phyloP scores from a whole-genome alignment of 306 rosid genomes.

The Crotalaria pallida region DNA sequence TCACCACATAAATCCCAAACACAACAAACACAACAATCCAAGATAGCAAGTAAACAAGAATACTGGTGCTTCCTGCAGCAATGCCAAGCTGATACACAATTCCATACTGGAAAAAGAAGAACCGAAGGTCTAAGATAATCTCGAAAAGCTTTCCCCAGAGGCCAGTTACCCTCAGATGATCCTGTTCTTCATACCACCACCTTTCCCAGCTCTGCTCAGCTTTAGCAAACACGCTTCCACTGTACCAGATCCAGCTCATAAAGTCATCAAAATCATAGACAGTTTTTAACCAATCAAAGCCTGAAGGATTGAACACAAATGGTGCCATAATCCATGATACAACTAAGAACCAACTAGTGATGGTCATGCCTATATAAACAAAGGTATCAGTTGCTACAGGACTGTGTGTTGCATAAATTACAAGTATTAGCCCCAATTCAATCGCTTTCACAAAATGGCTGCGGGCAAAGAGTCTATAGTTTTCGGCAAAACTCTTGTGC shows the following conservation, averaged over 20 bases:
- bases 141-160: conserved; percentile 46
- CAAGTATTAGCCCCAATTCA: conserved; percentile 42
- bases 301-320: conserved; percentile 49
- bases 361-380: conserved; percentile 42
- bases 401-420: conserved; percentile 41
- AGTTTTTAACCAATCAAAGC: conserved; percentile 52
- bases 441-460: conserved; percentile 53
- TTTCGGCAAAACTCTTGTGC: conserved; percentile 46
- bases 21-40: conserved; percentile 37
- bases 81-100: conserved; percentile 50
- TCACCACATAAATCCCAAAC: conserved; percentile 28
- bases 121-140: conserved; percentile 43
- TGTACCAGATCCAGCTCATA: conserved; percentile 48
- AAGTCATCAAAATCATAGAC: conserved; percentile 48
- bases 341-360: conserved; percentile 47
- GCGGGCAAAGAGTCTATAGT: conserved; percentile 39
- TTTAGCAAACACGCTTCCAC: conserved; percentile 44
- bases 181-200: conserved; percentile 50
- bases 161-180: conserved; percentile 43
- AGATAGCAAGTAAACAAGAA: conserved; percentile 41
- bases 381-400: conserved; percentile 41
- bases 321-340: conserved; percentile 45
- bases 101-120: conserved; percentile 48
- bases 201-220: conserved; percentile 54
- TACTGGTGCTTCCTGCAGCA: conserved; percentile 28